Evolutionary conservation across 1,284 basidiomycete species (phyloP).

Genomic region (Peniophora sp.): DNA sequence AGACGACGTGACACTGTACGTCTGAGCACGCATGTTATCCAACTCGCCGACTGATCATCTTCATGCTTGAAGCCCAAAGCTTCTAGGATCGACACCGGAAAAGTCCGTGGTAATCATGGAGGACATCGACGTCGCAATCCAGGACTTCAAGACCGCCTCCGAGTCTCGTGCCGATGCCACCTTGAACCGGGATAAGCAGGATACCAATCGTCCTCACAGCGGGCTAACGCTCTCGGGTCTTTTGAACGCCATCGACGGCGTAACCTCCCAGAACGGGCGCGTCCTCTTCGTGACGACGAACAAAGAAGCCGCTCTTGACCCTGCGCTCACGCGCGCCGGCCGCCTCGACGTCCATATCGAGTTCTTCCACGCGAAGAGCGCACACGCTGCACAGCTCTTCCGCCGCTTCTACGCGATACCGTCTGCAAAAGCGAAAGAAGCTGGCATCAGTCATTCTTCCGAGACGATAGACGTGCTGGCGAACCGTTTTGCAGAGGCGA

Average conservation of each 20-base stretch:
- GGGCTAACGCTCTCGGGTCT: too few species aligned
- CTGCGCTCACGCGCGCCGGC: too few species aligned
- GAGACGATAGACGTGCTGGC: slow-evolving; percentile 35
- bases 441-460: neutral
- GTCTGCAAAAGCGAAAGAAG: neutral
- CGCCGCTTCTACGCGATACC: too few species aligned
- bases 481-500: slow-evolving; percentile 39
- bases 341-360: too few species aligned
- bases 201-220: too few species aligned
- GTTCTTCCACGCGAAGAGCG: too few species aligned
- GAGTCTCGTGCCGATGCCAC: neutral
- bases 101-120: slow-evolving; percentile 26
- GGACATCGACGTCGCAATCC: slow-evolving; percentile 22
- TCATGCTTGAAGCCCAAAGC: slow-evolving; percentile 12
- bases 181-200: too few species aligned
- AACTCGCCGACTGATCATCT: neutral
- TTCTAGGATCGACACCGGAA: slow-evolving; percentile 16
- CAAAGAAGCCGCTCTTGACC: neutral
- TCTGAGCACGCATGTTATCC: neutral
- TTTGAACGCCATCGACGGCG: slow-evolving; percentile 5
- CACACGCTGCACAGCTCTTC: too few species aligned
- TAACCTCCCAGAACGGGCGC: slow-evolving; percentile 7
- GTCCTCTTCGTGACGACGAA: slow-evolving; percentile 2
- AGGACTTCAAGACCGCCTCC: slow-evolving; percentile 4
- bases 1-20: slow-evolving; percentile 44